Percentiles rank a stretch among this genome's conserved stretches.
These are phyloP conservation scores for Alternaria triticimaculans DNA, from an alignment of 2,329 filamentous ascomycete species.

Conservation along the genomic window DNA sequence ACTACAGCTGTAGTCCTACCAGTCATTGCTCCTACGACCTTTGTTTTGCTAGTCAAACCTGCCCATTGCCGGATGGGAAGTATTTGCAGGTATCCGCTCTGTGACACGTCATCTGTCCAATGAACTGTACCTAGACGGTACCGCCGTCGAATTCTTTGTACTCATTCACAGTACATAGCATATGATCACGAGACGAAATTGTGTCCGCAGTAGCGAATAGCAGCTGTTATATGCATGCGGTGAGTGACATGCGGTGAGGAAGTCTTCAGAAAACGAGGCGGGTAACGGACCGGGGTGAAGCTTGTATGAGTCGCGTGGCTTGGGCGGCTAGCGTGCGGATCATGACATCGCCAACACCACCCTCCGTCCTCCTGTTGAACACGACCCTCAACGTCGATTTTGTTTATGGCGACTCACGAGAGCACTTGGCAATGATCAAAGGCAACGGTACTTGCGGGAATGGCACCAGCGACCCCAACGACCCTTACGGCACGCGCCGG, in stretches of 20 bases:
- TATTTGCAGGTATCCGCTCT: background rate
- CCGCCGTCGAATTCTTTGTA: background rate
- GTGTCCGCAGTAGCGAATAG: background rate
- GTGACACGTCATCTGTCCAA: background rate
- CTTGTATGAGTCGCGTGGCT: background rate
- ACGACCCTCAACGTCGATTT: conserved; percentile 8
- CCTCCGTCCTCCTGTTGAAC: conserved; percentile 6
- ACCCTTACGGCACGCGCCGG: conserved; percentile 43
- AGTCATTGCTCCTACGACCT: background rate
- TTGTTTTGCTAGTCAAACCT: background rate
- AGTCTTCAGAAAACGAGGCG: background rate
- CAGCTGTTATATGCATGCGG: background rate
- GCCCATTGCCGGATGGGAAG: background rate
- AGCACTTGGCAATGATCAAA: conserved; percentile 28
- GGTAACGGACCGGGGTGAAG: background rate
- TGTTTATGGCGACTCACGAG: conserved; percentile 17
- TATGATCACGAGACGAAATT: background rate
- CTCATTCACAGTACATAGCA: background rate
- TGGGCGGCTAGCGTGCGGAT: conserved; percentile 14
- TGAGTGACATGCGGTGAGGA: background rate
- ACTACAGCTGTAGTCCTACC: background rate
- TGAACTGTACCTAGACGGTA: background rate
- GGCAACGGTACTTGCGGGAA: conserved; percentile 22
- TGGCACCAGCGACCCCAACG: conserved; percentile 17
- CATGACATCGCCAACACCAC: conserved; percentile 13